phyloP scores from a whole-genome alignment of 1,284 basidiomycete genomes.

The Tetrapyrgos nigripes region DNA sequence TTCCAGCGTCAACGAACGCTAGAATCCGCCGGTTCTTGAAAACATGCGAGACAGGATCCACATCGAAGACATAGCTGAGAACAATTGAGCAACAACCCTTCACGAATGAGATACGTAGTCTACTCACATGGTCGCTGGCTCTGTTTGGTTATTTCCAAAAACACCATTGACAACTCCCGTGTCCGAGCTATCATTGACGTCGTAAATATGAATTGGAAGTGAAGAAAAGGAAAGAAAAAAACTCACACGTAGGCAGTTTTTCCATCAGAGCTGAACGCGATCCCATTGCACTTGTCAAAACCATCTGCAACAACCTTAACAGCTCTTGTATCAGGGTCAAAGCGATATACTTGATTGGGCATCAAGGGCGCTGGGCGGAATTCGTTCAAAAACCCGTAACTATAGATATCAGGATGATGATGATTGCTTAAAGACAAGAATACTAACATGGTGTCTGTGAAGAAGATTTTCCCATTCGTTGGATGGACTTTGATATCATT shows the following conservation, averaged over 20 bases:
- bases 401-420: constrained; percentile 27
- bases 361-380: constrained; percentile 72
- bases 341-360: constrained; percentile 77
- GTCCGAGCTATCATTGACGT: constrained; percentile 54
- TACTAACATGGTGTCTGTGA: constrained; percentile 71
- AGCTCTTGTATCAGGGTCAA: constrained; percentile 66
- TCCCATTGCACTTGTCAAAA: constrained; percentile 67
- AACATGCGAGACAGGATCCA: constrained; percentile 59
- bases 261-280: constrained; percentile 74
- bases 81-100: too few relatives aligned
- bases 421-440: too few relatives aligned
- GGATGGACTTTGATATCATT: constrained; percentile 83
- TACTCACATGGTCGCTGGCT: constrained; percentile 72
- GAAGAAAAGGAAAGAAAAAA: constrained; percentile 13
- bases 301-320: constrained; percentile 77
- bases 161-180: constrained; percentile 55
- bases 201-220: background rate
- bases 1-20: constrained; percentile 70
- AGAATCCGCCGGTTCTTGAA: constrained; percentile 75
- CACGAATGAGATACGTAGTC: too few relatives aligned
- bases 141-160: constrained; percentile 63
- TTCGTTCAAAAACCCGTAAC: constrained; percentile 67
- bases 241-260: constrained; percentile 70
- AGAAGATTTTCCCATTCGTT: constrained; percentile 64
- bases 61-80: constrained; percentile 73